Base-by-base conservation (phyloP, 169 alveolate species). In the Plasmodium relictum region DNA sequence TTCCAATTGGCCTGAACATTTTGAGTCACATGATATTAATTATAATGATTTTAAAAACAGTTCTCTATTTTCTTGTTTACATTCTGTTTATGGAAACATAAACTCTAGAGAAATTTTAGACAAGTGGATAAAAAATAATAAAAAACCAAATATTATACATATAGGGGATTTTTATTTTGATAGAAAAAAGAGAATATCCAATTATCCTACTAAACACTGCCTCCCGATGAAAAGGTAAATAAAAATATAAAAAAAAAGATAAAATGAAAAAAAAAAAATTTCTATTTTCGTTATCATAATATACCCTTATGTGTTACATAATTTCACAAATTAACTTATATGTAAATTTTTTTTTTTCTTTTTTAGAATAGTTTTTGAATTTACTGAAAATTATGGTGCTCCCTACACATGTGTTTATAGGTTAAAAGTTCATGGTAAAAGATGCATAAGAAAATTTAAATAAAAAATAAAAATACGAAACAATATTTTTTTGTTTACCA, bases 141-240 rank as follows among this genome's bases (percentile, higher is more conserved):
- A 83, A 56, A 41, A 66, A 6, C 85, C 91, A 10, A 58, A 52
- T 62, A 50, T 66, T 26, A 59, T 83, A 26, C 91, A 83, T 48
- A 71, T 83, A 8, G 91, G 91, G 9, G 91, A 83, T 56, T 83
- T 83, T 62, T 83, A 83, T 66, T 83, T 83, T 48, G 91, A 83
- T 31, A 74, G 85, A 18, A 83, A 83, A 72, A 83, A 83, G 41
- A 41, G 91, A 20, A 66, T 83, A 54, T 37, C 85, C 16, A 83
- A 56, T 14, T 83, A 83, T 68, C 91, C 80, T 10, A 83, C 83
- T 61, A 83, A 62, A 48, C 83, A 68, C 59, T 83, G 91, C 24
- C 66, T 83, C 54, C 91, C 91, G 6, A 26, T 83, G 26, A 83
- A 83, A 16, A 54, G 91, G 91, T 83, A 66, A 20, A 31, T 31